Conservation (phyloP, 331 rosid genomes). For the Quercus tomentella region DNA sequence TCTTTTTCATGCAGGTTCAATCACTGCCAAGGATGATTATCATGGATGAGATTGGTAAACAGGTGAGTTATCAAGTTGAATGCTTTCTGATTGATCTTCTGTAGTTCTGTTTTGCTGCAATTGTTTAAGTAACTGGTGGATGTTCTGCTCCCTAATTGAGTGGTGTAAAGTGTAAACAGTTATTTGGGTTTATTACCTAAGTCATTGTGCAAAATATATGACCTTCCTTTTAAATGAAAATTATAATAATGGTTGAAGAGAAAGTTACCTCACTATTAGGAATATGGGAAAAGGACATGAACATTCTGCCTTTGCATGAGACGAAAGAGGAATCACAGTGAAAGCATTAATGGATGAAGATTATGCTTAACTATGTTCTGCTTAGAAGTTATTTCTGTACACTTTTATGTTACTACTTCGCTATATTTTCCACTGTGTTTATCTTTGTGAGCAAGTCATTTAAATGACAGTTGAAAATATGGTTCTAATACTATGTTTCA, state of each 20-base stretch:
- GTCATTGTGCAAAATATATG: background rate
- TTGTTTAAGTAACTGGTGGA: background rate
- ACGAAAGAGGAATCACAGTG: background rate
- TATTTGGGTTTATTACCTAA: background rate
- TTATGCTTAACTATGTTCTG: background rate
- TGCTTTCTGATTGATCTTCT: background rate
- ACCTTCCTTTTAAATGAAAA: background rate
- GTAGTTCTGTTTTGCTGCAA: background rate
- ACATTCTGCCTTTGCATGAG: background rate
- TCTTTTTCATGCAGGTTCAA: constrained; percentile 63
- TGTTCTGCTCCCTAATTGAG: background rate
- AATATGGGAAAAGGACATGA: background rate
- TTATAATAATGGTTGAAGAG: background rate
- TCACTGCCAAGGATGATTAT: constrained; percentile 98
- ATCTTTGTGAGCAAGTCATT: too few species aligned
- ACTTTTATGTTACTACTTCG: background rate
- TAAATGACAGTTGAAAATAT: too few species aligned
- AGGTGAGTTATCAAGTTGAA: constrained; percentile 39
- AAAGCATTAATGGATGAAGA: background rate
- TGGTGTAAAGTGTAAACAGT: background rate
- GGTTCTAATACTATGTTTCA: too few species aligned
- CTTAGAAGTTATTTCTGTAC: background rate
- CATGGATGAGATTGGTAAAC: constrained; percentile 94
- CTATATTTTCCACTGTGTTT: background rate
- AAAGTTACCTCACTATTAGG: background rate